phyloP scores from a whole-genome alignment of 1,284 basidiomycete genomes.

The Moesziomyces sp. region DNA sequence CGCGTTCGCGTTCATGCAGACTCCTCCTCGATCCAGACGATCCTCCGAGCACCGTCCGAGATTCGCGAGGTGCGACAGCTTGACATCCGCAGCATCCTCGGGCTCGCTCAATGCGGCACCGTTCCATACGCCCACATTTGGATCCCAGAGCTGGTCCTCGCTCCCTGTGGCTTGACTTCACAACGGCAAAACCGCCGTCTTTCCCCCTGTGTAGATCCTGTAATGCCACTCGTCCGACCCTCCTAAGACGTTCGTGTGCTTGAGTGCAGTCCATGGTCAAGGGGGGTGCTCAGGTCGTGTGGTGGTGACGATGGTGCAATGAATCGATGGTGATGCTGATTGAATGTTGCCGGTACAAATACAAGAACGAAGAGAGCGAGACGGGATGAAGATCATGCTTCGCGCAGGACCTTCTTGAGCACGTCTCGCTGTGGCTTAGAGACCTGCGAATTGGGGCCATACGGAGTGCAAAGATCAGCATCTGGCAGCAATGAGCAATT shows the following conservation, averaged over 20 bases:
- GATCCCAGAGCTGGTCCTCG: slow-evolving; percentile 15
- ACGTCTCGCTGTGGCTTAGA: slow-evolving; percentile 44
- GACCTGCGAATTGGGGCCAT: slow-evolving; percentile 14
- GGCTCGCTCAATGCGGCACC: slow-evolving; percentile 8
- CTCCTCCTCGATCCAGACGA: slow-evolving; percentile 19
- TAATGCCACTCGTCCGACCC: background rate
- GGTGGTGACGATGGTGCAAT: background rate
- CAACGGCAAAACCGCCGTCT: background rate
- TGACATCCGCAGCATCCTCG: slow-evolving; percentile 9
- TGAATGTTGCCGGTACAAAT: slow-evolving; percentile 33
- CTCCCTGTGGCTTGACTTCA: slow-evolving; percentile 8
- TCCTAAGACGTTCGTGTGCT: no score
- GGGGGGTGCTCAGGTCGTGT: background rate
- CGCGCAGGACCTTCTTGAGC: slow-evolving; percentile 40
- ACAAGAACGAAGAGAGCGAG: slow-evolving; percentile 6
- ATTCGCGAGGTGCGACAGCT: slow-evolving; percentile 17
- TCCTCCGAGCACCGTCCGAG: slow-evolving; percentile 4
- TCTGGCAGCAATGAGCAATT: background rate
- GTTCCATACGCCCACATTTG: slow-evolving; percentile 37
- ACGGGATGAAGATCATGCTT: slow-evolving; percentile 13
- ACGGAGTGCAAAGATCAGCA: background rate
- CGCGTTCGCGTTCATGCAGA: slow-evolving; percentile 8
- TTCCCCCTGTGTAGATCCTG: background rate
- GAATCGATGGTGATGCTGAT: slow-evolving; percentile 2
- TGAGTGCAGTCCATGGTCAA: no score